These are phyloP conservation scores for Rhypophila decipiens DNA, from an alignment of 495 filamentous ascomycete species.

Conservation along the genomic window DNA sequence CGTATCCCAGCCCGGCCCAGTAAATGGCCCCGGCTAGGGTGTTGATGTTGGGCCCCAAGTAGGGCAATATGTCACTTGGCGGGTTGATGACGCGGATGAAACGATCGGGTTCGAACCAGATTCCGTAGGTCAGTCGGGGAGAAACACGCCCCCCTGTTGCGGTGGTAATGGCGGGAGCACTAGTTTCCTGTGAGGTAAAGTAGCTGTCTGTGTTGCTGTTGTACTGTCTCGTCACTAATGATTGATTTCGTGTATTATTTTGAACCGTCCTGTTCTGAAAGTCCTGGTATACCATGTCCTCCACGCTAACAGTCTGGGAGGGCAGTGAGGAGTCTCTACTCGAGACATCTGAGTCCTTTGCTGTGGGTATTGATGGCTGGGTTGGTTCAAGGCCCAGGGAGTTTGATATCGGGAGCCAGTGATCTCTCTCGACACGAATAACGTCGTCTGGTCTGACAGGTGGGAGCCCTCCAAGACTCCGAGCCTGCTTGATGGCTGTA, in stretches of 20 bases:
- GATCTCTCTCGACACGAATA: neutral
- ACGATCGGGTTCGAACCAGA: constrained; percentile 14
- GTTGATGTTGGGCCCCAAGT: constrained; percentile 8
- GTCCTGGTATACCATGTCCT: neutral
- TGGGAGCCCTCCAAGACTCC: constrained; percentile 2
- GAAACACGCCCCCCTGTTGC: constrained; percentile 3
- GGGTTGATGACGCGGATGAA: constrained; percentile 5
- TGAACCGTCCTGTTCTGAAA: no score
- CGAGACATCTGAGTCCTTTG: neutral
- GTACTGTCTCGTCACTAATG: neutral
- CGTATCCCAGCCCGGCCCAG: constrained; percentile 8
- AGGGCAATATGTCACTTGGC: constrained; percentile 9
- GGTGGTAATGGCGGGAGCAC: neutral
- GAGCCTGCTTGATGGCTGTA: constrained; percentile 5
- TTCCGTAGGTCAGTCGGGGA: constrained; percentile 8
- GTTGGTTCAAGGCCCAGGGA: neutral
- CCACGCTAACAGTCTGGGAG: neutral
- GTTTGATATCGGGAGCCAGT: neutral
- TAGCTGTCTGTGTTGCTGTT: neutral
- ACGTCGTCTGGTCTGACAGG: neutral
- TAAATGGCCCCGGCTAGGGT: constrained; percentile 7
- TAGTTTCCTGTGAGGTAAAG: neutral
- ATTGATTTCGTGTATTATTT: no score
- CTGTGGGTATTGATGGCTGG: neutral
- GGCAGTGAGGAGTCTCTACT: neutral